These are phyloP conservation scores for Lasiodiplodia citricola DNA, from an alignment of 2,329 filamentous ascomycete species.

Conservation along the genomic window DNA sequence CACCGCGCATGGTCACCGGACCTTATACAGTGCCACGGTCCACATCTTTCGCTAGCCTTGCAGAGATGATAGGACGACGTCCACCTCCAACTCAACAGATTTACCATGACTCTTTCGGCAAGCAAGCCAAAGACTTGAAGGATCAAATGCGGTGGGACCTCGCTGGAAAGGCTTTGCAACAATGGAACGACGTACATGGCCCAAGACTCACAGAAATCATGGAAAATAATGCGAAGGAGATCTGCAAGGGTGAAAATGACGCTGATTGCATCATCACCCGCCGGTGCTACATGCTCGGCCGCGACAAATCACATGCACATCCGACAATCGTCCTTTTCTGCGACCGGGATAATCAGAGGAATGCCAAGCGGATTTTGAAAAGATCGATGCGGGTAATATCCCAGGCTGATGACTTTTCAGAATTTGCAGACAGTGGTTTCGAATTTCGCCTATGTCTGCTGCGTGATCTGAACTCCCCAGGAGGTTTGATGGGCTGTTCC, in stretches of 20 bases:
- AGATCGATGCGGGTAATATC: not conserved
- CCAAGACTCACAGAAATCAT: not conserved
- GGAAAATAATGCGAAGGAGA: not conserved
- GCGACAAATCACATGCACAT: not conserved
- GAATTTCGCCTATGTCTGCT: not conserved
- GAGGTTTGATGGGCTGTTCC: too few relatives aligned
- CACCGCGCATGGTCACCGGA: not conserved
- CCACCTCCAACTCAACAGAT: not conserved
- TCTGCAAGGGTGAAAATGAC: not conserved
- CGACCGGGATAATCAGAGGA: not conserved
- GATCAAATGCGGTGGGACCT: not conserved
- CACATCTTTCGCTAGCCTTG: not conserved
- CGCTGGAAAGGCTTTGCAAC: not conserved
- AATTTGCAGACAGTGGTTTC: not conserved
- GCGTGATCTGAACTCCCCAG: not conserved
- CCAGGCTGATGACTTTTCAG: not conserved
- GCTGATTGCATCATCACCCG: not conserved
- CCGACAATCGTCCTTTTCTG: not conserved
- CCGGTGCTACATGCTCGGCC: conserved; percentile 3
- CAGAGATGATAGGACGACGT: not conserved
- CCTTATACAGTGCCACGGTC: not conserved
- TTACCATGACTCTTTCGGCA: not conserved
- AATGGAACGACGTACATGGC: not conserved
- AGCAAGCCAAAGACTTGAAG: not conserved
- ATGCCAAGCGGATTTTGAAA: not conserved